These are phyloP conservation scores for Physcomitrium patens DNA, from an alignment of 225 moss, liverwort and hornwort genomes.

Conservation along the genomic window DNA sequence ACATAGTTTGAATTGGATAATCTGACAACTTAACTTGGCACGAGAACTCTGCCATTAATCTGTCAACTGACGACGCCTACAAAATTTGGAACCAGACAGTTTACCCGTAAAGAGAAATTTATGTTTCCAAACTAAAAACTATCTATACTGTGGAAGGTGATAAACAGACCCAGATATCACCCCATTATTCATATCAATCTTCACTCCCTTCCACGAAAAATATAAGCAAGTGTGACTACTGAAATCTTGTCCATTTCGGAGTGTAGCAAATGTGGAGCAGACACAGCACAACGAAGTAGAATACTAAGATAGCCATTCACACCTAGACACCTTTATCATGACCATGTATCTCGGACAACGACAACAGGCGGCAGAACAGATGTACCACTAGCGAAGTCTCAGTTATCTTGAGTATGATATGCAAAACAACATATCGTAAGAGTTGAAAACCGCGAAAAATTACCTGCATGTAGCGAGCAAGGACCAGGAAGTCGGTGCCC, in stretches of 20 bases:
- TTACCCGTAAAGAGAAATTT: too few relatives aligned
- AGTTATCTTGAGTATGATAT: background rate
- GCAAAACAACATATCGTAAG: background rate
- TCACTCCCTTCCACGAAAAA: background rate
- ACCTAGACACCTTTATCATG: too few relatives aligned
- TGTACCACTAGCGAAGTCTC: too few relatives aligned
- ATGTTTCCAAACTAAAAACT: background rate
- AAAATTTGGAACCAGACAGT: background rate
- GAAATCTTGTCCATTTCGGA: background rate
- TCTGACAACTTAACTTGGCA: too few relatives aligned
- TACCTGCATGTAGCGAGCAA: constrained; percentile 99
- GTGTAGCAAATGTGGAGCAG: background rate
- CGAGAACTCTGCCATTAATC: background rate
- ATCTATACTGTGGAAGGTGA: background rate
- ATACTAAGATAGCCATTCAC: too few relatives aligned
- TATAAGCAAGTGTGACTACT: background rate
- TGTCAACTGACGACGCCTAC: background rate
- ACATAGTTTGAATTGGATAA: background rate
- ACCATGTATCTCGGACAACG: too few relatives aligned
- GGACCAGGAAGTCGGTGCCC: constrained; percentile 81
- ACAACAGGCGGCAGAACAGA: too few relatives aligned
- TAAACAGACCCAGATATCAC: background rate
- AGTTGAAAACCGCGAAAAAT: background rate
- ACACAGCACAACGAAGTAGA: background rate
- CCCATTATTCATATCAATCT: too few relatives aligned